Evolutionary conservation across 2,329 filamentous ascomycete species (phyloP).

Genomic region (Albifimbria verrucaria): DNA sequence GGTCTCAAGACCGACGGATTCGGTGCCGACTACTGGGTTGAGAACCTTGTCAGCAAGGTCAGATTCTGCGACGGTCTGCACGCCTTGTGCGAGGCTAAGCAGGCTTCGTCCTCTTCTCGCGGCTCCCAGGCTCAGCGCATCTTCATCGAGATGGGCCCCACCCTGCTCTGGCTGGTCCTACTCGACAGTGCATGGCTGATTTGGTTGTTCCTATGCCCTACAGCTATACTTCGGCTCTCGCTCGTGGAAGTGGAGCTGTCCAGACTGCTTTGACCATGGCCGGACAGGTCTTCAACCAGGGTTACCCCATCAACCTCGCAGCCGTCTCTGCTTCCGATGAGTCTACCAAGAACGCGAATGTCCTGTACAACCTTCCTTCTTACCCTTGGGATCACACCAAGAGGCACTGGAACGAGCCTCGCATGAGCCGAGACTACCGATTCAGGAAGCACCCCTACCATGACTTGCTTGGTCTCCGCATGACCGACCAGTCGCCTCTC

Average conservation of each 20-base stretch:
- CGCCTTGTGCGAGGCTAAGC: conserved; percentile 1
- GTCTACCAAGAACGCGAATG: neutral
- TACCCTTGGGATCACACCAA: conserved; percentile 35
- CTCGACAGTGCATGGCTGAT: conserved; percentile 9
- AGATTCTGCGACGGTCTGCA: conserved; percentile 6
- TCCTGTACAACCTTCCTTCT: conserved; percentile 26
- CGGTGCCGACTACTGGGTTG: conserved; percentile 11
- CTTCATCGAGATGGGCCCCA: conserved; percentile 17
- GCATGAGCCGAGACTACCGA: conserved; percentile 24
- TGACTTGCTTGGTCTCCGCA: conserved; percentile 34
- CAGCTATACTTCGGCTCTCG: conserved; percentile 9
- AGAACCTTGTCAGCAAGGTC: conserved; percentile 7
- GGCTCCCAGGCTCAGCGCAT: conserved; percentile 1
- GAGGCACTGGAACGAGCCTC: conserved; percentile 28
- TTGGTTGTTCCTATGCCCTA: neutral
- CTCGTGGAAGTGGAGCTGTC: conserved; percentile 10
- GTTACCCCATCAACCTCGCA: conserved; percentile 6
- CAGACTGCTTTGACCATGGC: conserved; percentile 4
- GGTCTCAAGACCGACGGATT: neutral
- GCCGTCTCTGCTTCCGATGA: conserved; percentile 6
- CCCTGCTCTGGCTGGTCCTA: conserved; percentile 8
- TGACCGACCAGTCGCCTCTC: conserved; percentile 13
- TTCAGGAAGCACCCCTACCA: conserved; percentile 27
- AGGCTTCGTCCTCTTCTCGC: neutral
- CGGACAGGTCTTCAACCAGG: conserved; percentile 3